Conservation (phyloP, 495 filamentous ascomycete genomes). For the Daldinia decipiens region DNA sequence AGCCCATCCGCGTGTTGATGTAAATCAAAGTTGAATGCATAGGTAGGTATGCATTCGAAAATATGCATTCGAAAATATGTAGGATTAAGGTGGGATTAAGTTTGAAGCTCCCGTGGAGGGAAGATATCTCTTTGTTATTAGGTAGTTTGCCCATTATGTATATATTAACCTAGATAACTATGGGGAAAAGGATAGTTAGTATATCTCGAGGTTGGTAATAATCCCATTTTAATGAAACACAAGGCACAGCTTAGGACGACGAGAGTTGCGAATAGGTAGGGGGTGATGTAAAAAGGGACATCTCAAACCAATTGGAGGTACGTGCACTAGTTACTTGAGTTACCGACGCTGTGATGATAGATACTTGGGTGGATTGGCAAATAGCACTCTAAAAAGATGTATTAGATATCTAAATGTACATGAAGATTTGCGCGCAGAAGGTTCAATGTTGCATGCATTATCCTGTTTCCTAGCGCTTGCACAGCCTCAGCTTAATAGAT, state of each 20-base stretch:
- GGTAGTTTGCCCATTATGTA: neutral
- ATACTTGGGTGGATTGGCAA: neutral
- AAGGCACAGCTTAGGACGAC: neutral
- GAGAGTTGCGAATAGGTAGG: neutral
- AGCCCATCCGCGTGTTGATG: conserved; percentile 21
- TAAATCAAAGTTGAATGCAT: neutral
- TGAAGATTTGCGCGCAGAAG: neutral
- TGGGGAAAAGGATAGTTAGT: neutral
- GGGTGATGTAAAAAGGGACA: neutral
- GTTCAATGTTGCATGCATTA: conserved; percentile 13
- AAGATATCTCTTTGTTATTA: neutral
- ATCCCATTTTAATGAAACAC: neutral
- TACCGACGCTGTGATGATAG: neutral
- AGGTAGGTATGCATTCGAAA: neutral
- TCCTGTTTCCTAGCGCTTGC: conserved; percentile 41
- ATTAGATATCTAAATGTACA: neutral
- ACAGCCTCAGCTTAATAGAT: conserved; percentile 40
- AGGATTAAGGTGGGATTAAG: conserved; percentile 3
- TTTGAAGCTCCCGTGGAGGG: conserved; percentile 3
- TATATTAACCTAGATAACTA: too few relatives aligned
- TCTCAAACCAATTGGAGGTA: neutral
- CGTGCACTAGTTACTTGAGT: neutral
- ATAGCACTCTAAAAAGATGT: neutral
- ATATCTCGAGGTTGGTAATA: neutral
- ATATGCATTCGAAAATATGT: neutral